A percentile compares a stretch with the other conserved stretches of the same genome.
These are phyloP conservation scores for Pleurotus giganteus DNA, from an alignment of 768 basidiomycete species.

Conservation along the genomic window DNA sequence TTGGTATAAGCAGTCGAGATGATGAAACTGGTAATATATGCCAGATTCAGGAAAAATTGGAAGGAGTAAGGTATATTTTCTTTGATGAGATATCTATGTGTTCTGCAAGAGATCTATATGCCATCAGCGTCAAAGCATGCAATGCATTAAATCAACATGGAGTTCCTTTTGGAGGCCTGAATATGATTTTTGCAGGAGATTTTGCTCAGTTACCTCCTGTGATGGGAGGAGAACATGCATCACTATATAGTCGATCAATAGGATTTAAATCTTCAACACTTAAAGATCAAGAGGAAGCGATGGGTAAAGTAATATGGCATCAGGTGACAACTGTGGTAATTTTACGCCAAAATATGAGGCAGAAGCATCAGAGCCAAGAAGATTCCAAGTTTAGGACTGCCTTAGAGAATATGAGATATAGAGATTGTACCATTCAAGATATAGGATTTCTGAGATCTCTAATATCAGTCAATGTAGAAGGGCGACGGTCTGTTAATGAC, in stretches of 20 bases:
- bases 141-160: constrained; percentile 14
- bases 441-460: constrained; percentile 25
- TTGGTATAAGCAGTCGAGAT: constrained; percentile 1
- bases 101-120: constrained; percentile 27
- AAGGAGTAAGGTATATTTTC: constrained; percentile 33
- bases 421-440: constrained; percentile 29
- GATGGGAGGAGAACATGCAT: constrained; percentile 14
- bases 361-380: constrained; percentile 16
- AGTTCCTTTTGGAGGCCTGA: constrained; percentile 27
- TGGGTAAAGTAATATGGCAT: constrained; percentile 29
- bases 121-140: constrained; percentile 25
- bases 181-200: constrained; percentile 33
- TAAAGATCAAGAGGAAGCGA: constrained; percentile 15
- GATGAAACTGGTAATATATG: not conserved
- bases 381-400: constrained; percentile 27
- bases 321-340: constrained; percentile 30
- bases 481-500: constrained; percentile 12
- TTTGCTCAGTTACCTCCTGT: constrained; percentile 31
- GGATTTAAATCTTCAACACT: not conserved
- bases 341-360: constrained; percentile 30
- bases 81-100: constrained; percentile 44
- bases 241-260: constrained; percentile 15
- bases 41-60: constrained; percentile 10
- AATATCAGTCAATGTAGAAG: constrained; percentile 13
- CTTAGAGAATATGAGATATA: constrained; percentile 30